Percentiles rank a stretch among this genome's conserved stretches.
These are phyloP conservation scores for Colletotrichum coccodes DNA, from an alignment of 2,329 filamentous ascomycete genomes.

Conservation along the genomic window DNA sequence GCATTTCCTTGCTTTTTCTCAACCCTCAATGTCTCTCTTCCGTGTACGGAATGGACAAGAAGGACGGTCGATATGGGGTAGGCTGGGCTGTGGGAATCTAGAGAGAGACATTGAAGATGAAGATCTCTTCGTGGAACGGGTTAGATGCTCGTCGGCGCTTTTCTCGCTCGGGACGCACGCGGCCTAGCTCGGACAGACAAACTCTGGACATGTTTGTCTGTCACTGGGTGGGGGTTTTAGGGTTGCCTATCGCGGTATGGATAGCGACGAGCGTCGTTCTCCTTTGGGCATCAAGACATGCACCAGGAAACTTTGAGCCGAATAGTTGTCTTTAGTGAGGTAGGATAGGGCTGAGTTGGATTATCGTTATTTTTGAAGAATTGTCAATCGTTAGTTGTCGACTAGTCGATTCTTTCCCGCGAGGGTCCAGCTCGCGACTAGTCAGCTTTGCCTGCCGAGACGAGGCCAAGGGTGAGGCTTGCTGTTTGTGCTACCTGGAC, in stretches of 20 bases:
- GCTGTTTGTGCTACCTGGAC: not conserved
- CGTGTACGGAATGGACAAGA: not conserved
- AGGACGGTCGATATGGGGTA: not conserved
- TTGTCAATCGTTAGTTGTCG: not conserved
- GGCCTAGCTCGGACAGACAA: not conserved
- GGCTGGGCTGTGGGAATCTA: not conserved
- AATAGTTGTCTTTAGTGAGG: not conserved
- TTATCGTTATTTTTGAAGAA: not conserved
- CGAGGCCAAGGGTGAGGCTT: not conserved
- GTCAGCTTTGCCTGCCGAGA: not conserved
- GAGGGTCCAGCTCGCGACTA: not conserved
- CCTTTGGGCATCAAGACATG: too few relatives aligned
- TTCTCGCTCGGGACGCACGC: not conserved
- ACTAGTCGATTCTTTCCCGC: not conserved
- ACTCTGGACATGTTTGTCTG: not conserved
- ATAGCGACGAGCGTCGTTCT: not conserved
- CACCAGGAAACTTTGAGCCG: too few relatives aligned
- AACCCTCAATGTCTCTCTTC: not conserved
- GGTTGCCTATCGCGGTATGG: not conserved
- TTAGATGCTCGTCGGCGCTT: not conserved
- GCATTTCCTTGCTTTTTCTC: conserved; percentile 1
- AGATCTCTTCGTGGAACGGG: not conserved
- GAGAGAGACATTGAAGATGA: not conserved
- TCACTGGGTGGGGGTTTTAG: not conserved
- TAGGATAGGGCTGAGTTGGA: not conserved